These are phyloP conservation scores for Salix viminalis DNA, from an alignment of 345 rosid species.

Conservation along the genomic window DNA sequence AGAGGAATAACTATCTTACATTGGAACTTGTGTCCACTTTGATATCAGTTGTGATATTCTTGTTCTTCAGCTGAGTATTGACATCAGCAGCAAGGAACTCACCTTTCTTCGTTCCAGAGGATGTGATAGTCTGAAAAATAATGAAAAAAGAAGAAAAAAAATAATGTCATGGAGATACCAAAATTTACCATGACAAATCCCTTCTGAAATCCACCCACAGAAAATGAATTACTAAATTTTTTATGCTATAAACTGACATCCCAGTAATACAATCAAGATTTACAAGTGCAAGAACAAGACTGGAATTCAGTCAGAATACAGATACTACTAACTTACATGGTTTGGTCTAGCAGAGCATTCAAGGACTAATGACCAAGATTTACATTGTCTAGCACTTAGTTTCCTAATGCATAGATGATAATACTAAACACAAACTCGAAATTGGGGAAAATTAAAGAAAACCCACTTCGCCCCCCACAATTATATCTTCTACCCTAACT, in stretches of 20 bases:
- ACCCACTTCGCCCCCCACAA: background rate
- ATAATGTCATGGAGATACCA: background rate
- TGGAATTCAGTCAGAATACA: background rate
- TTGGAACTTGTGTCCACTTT: constrained; percentile 78
- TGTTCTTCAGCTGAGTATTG: constrained; percentile 80
- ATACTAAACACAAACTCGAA: background rate
- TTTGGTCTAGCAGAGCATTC: background rate
- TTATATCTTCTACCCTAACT: background rate
- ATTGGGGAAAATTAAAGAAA: background rate
- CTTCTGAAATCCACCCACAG: background rate
- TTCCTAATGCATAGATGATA: background rate
- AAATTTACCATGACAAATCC: background rate
- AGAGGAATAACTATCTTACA: constrained; percentile 22
- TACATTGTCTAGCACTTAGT: background rate
- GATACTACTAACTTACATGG: background rate
- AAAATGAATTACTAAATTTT: no score
- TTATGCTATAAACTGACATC: background rate
- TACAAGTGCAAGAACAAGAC: background rate
- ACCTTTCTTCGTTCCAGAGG: constrained; percentile 74
- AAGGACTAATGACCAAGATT: background rate
- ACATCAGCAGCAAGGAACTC: constrained; percentile 76
- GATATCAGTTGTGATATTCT: constrained; percentile 77
- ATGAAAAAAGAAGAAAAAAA: background rate
- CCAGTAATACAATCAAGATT: background rate
- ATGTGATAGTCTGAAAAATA: constrained; percentile 57